Evolutionary conservation across 495 filamentous ascomycete genomes (phyloP).

Genomic region (Lichenothelia convexa): DNA sequence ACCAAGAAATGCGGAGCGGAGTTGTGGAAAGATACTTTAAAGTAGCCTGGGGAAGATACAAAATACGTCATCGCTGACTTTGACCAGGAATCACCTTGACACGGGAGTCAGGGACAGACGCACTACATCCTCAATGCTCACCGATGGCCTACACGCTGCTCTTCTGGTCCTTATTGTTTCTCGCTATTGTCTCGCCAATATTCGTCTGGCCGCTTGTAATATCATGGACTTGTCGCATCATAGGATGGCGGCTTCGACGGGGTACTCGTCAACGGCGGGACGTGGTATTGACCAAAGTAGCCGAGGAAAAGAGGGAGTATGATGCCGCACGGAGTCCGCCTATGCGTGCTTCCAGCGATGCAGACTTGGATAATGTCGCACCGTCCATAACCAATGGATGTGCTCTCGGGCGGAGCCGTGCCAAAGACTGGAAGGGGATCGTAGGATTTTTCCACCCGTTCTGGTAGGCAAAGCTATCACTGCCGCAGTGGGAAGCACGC

Average conservation of each 20-base stretch:
- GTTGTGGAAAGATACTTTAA: no score
- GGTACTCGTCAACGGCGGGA: conserved; percentile 46
- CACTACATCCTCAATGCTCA: no score
- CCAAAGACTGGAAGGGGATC: conserved; percentile 55
- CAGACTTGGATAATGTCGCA: conserved; percentile 63
- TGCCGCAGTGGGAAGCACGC: not conserved
- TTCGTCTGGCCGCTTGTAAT: no score
- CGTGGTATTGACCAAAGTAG: conserved; percentile 39
- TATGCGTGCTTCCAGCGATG: conserved; percentile 32
- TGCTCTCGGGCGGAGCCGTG: conserved; percentile 32
- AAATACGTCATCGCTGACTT: no score
- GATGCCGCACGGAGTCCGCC: conserved; percentile 16
- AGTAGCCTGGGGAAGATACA: no score
- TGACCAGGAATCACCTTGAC: no score
- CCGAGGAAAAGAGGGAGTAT: conserved; percentile 39
- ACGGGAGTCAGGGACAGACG: no score
- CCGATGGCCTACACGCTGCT: no score
- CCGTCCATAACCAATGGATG: conserved; percentile 30
- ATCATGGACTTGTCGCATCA: no score
- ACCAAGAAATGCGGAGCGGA: no score
- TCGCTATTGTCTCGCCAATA: no score
- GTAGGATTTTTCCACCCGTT: conserved; percentile 97
- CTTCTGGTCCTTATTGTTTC: no score
- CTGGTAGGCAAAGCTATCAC: conserved; percentile 36
- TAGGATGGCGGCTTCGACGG: conserved; percentile 48